phyloP scores from a whole-genome alignment of 2,329 filamentous ascomycete species.

The Aspergillus sp. region DNA sequence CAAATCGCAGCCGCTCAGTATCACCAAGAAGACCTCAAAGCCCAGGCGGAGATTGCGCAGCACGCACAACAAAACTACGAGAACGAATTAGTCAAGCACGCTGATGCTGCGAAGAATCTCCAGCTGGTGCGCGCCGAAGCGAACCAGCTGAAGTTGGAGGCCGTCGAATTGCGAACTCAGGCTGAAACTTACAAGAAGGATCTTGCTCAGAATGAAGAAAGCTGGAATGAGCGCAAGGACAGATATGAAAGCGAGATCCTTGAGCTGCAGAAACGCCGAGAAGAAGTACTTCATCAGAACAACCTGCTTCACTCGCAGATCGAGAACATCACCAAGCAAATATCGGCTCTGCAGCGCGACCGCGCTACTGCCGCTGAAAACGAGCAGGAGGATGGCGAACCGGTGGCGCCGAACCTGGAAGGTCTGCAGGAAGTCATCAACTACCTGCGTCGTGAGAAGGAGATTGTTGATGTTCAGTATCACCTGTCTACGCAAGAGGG shows the following conservation, averaged over 20 bases:
- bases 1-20: slow-evolving; percentile 77
- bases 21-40: slow-evolving; percentile 87
- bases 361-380: slow-evolving; percentile 59
- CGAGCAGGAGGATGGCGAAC: slow-evolving; percentile 45
- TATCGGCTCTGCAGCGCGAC: slow-evolving; percentile 74
- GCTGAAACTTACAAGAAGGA: slow-evolving; percentile 81
- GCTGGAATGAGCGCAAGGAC: slow-evolving; percentile 79
- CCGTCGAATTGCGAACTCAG: slow-evolving; percentile 73
- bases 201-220: slow-evolving; percentile 76
- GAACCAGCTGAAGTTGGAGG: slow-evolving; percentile 77
- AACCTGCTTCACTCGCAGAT: slow-evolving; percentile 86
- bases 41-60: slow-evolving; percentile 89
- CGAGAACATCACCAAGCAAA: slow-evolving; percentile 77
- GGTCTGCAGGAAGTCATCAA: slow-evolving; percentile 87
- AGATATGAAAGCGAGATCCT: slow-evolving; percentile 80
- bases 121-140: slow-evolving; percentile 76
- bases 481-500: slow-evolving; percentile 85
- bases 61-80: slow-evolving; percentile 96
- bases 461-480: slow-evolving; percentile 95
- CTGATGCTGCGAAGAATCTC: slow-evolving; percentile 84
- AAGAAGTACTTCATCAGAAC: slow-evolving; percentile 87
- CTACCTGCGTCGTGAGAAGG: slow-evolving; percentile 91
- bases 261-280: slow-evolving; percentile 74
- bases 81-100: slow-evolving; percentile 89
- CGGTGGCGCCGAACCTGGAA: slow-evolving; percentile 60